Base-by-base conservation (phyloP, 1,139 yeast genomes). In the Nadsonia commutata region DNA sequence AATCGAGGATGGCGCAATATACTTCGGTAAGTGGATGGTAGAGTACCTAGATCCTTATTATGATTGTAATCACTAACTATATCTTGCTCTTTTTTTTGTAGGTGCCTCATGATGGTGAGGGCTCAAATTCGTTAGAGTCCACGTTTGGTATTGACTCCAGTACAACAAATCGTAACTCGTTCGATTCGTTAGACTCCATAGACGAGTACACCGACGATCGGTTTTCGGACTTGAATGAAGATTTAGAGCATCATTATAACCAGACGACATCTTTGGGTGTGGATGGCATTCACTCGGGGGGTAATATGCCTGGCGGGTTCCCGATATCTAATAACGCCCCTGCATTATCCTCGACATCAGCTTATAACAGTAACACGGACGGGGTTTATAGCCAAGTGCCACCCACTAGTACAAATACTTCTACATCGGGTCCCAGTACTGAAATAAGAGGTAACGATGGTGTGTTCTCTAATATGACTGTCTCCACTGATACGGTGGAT, bases 381-480 rank as follows among this genome's bases (percentile, higher is more conserved):
- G 33, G 33, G 5, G 13, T 27, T 11, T 27, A 27, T 27, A 11
- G 16, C 16, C 33, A 27, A 13, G 13, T 27, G 13, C 13, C 33
- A 27, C 4, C 33, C 5, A 13, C 5, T 4, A 3, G 16, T 13
- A 9, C 9, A 4, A 4, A 27, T 27, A 3, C 33, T 27, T 27
- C 33, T 11, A 27, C 16, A 4, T 27, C 33, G 9, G 16, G 16
- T 13, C 33, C 16, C n/a, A n/a, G n/a, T n/a, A n/a, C n/a, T n/a
- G 16, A 27, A 9, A 13, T 27, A 8, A 27, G 33, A 16, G 33
- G 33, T 4, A 27, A 70, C 45, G 98, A 90, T 60, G 98, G 98
- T 8, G 98, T 90, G 6, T 90, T 90, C 62, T 77, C 93, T 40
- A 90, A 90, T 59, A 97, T 97, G 4, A 88, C 86, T 41, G 72